Evolutionary conservation across 2,329 filamentous ascomycete genomes (phyloP).

Genomic region (Neoascochyta sp.): DNA sequence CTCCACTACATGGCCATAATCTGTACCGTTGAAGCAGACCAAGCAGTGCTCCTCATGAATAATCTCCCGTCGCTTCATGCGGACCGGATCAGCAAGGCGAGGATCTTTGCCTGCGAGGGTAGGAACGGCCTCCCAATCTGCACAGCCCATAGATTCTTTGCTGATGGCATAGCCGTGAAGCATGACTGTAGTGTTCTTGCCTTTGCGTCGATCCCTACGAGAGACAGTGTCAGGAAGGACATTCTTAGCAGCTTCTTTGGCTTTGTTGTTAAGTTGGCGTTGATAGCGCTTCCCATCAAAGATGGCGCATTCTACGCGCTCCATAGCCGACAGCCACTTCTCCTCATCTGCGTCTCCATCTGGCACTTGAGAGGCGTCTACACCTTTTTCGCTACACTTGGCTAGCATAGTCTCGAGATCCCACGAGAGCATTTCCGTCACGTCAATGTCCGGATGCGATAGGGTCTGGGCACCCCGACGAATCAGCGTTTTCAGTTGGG

Average conservation of each 20-base stretch:
- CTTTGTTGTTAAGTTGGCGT: slow-evolving; percentile 33
- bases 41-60: slow-evolving; percentile 53
- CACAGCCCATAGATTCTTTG: slow-evolving; percentile 54
- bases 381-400: slow-evolving; percentile 52
- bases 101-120: slow-evolving; percentile 56
- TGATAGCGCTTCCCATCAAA: slow-evolving; percentile 55
- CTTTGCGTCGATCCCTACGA: slow-evolving; percentile 49
- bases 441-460: slow-evolving; percentile 51
- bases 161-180: slow-evolving; percentile 54
- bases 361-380: slow-evolving; percentile 38
- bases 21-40: slow-evolving; percentile 42
- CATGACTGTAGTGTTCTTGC: slow-evolving; percentile 58
- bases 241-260: slow-evolving; percentile 25
- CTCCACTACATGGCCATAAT: slow-evolving; percentile 47
- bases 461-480: slow-evolving; percentile 54
- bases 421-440: slow-evolving; percentile 57
- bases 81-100: slow-evolving; percentile 48
- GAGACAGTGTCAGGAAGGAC: slow-evolving; percentile 41
- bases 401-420: slow-evolving; percentile 53
- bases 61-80: slow-evolving; percentile 48
- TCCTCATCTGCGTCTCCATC: slow-evolving; percentile 49
- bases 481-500: slow-evolving; percentile 53
- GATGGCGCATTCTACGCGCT: slow-evolving; percentile 55
- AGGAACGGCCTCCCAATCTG: slow-evolving; percentile 56
- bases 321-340: slow-evolving; percentile 55